Conservation (phyloP, 164 flowering plant species). For the Vitis amurensis region DNA sequence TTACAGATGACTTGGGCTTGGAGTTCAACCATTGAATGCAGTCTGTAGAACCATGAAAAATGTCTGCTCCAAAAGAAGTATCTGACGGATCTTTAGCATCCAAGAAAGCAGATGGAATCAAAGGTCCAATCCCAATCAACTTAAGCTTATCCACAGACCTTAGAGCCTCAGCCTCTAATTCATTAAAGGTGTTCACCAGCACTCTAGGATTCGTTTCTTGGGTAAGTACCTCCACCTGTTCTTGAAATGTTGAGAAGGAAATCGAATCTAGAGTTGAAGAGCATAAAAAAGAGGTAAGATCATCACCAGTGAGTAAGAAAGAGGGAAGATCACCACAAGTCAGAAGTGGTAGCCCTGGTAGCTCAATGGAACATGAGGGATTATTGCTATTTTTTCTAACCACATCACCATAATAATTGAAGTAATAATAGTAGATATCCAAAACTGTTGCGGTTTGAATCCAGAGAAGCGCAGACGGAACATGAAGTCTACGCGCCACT, state of each 20-base stretch:
- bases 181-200: conserved; percentile 55
- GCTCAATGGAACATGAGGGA: conserved; percentile 12
- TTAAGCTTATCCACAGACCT: conserved; percentile 20
- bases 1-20: conserved; percentile 23
- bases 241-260: too few relatives aligned
- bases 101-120: conserved; percentile 46
- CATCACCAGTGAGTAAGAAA: conserved; percentile 4
- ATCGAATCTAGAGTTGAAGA: too few relatives aligned
- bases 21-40: conserved; percentile 32
- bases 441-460: conserved; percentile 40
- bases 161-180: conserved; percentile 44
- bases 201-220: conserved; percentile 27
- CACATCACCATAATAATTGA: conserved; percentile 25
- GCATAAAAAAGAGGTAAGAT: too few relatives aligned
- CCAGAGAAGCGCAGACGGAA: conserved; percentile 42
- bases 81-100: conserved; percentile 27
- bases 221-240: conserved; percentile 24
- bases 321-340: conserved; percentile 36
- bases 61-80: conserved; percentile 38
- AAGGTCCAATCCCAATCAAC: conserved; percentile 51
- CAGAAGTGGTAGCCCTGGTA: conserved; percentile 38
- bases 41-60: conserved; percentile 7
- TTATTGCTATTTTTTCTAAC: background rate
- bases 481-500: conserved; percentile 31
- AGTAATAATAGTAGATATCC: conserved; percentile 36